phyloP scores from a whole-genome alignment of 805 yeast species.

The Candida dajiaensis region DNA sequence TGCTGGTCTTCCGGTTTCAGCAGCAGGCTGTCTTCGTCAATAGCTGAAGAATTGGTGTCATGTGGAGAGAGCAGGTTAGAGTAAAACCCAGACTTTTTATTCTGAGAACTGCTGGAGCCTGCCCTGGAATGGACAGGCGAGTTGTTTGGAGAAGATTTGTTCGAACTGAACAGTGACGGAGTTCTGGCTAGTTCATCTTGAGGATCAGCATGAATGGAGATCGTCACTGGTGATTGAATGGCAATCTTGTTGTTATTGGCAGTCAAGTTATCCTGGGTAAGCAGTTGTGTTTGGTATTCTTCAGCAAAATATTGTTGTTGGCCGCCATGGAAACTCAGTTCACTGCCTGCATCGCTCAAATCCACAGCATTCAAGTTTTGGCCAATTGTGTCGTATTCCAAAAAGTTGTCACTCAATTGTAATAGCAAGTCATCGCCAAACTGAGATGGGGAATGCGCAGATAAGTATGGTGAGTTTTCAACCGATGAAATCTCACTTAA shows the following conservation, averaged over 20 bases:
- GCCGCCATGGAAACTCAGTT: conserved; percentile 6
- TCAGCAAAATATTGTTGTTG: conserved; percentile 1
- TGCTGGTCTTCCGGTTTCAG: conserved; percentile 13
- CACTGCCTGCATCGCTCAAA: conserved; percentile 5
- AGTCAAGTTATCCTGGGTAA: conserved; percentile 20
- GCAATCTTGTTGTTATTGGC: conserved; percentile 2
- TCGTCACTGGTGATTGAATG: conserved; percentile 19
- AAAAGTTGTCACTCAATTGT: neutral
- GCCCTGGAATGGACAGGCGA: conserved; percentile 31
- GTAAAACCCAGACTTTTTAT: conserved; percentile 15
- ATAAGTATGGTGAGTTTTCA: conserved; percentile 20
- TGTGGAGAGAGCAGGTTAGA: conserved; percentile 6
- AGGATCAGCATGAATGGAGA: conserved; percentile 29
- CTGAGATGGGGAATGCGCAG: conserved; percentile 14
- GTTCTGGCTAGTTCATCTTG: conserved; percentile 38
- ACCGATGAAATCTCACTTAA: conserved; percentile 22
- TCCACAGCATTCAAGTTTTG: conserved; percentile 2
- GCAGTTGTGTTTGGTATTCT: conserved; percentile 9
- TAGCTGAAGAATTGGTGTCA: conserved; percentile 1
- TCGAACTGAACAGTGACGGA: conserved; percentile 51
- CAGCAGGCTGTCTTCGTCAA: conserved; percentile 10
- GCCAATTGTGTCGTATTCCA: conserved; percentile 3
- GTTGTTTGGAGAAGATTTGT: conserved; percentile 27
- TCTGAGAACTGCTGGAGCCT: conserved; percentile 24
- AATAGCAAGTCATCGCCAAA: conserved; percentile 11